Percentiles rank a stretch among this genome's conserved stretches.
These are phyloP conservation scores for Logfia minima DNA, from an alignment of 129 eudicot species.

Conservation along the genomic window DNA sequence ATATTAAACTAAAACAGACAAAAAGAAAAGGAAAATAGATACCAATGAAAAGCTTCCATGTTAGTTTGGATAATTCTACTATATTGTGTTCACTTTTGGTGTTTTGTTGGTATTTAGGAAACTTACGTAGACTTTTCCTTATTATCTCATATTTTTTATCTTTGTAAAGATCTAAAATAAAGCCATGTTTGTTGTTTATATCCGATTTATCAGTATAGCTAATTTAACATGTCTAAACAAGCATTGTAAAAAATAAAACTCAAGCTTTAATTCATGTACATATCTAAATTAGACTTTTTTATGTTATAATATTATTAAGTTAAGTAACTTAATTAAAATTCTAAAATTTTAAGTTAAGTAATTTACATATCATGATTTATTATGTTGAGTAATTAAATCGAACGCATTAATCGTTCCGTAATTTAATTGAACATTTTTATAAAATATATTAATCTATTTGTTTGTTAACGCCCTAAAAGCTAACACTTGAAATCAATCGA, in stretches of 20 bases:
- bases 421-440: too few relatives aligned
- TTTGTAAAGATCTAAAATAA: neutral
- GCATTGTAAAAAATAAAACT: neutral
- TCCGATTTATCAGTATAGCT: neutral
- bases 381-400: too few relatives aligned
- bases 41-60: constrained; percentile 29
- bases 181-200: neutral
- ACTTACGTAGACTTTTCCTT: neutral
- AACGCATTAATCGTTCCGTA: too few relatives aligned
- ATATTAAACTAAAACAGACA: neutral
- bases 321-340: too few relatives aligned
- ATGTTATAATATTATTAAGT: too few relatives aligned
- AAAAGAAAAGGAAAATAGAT: neutral
- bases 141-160: neutral
- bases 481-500: too few relatives aligned
- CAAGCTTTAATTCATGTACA: neutral
- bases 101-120: constrained; percentile 32
- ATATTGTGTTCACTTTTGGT: constrained; percentile 24
- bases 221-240: neutral
- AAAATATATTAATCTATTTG: too few relatives aligned
- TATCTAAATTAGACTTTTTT: too few relatives aligned
- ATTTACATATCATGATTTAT: too few relatives aligned
- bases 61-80: constrained; percentile 20
- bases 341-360: too few relatives aligned
- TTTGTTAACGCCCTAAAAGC: too few relatives aligned